These are phyloP conservation scores for Aspergillus pseudotamarii DNA, from an alignment of 2,329 filamentous ascomycete genomes.

Conservation along the genomic window DNA sequence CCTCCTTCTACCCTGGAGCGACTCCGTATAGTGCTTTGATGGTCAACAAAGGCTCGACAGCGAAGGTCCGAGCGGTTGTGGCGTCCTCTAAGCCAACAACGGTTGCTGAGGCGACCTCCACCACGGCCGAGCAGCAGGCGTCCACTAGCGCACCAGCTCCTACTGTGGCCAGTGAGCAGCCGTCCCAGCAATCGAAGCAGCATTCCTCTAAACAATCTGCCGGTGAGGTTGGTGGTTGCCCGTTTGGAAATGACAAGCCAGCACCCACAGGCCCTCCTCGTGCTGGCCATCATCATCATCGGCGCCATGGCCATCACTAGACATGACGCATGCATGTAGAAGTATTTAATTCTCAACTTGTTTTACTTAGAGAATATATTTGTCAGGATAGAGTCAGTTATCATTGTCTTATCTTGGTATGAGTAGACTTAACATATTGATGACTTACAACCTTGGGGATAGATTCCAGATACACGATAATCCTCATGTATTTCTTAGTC, in stretches of 20 bases:
- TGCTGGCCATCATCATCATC: background rate
- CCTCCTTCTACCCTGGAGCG: constrained; percentile 34
- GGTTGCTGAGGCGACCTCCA: background rate
- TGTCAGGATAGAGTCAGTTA: background rate
- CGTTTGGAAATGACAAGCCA: background rate
- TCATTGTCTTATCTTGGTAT: background rate
- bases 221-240: background rate
- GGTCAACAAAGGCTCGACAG: background rate
- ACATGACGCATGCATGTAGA: no score
- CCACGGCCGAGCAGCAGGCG: background rate
- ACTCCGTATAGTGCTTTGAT: constrained; percentile 32
- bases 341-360: background rate
- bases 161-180: background rate
- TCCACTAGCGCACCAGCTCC: background rate
- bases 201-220: background rate
- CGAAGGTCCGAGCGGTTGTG: background rate
- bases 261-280: background rate
- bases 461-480: background rate
- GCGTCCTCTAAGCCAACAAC: background rate
- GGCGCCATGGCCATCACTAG: constrained; percentile 3
- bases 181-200: background rate
- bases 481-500: background rate
- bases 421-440: background rate
- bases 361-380: background rate
- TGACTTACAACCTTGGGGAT: background rate